Percentiles rank a stretch among this genome's conserved stretches.
Conservation (phyloP, 495 filamentous ascomycete genomes). For the Patellaria atrata region DNA sequence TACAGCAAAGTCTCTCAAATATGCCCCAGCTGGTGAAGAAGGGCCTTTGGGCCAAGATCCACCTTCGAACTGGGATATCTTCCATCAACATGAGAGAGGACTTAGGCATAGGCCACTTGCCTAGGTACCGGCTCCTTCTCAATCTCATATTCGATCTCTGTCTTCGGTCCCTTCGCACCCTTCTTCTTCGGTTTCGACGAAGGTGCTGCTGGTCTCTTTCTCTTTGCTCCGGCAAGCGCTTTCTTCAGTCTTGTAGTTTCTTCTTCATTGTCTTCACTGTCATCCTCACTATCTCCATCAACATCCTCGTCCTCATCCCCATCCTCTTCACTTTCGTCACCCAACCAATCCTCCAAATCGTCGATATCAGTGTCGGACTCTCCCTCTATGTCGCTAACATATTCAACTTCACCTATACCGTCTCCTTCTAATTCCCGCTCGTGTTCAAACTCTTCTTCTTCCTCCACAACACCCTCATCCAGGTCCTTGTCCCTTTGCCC, state of each 20-base stretch:
- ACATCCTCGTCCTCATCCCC: slow-evolving; percentile 19
- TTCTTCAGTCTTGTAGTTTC: slow-evolving; percentile 24
- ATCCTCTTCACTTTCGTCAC: slow-evolving; percentile 41
- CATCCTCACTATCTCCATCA: slow-evolving; percentile 26
- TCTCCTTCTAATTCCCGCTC: slow-evolving; percentile 49
- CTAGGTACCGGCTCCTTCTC: slow-evolving; percentile 25
- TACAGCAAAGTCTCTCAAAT: no score
- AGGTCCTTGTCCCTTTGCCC: slow-evolving; percentile 74
- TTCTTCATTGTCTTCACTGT: slow-evolving; percentile 17
- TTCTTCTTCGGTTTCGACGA: slow-evolving; percentile 30
- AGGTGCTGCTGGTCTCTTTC: slow-evolving; percentile 29
- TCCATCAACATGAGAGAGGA: no score
- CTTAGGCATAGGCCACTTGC: slow-evolving; percentile 6
- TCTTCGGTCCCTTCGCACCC: slow-evolving; percentile 28
- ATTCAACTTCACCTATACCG: slow-evolving; percentile 68
- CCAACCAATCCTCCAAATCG: slow-evolving; percentile 59
- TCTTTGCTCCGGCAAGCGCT: slow-evolving; percentile 28
- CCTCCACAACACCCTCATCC: slow-evolving; percentile 72
- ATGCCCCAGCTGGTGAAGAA: no score
- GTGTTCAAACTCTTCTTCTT: slow-evolving; percentile 55
- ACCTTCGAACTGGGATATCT: no score
- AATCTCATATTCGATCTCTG: slow-evolving; percentile 38
- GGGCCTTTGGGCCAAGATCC: no score
- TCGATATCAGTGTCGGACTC: slow-evolving; percentile 35
- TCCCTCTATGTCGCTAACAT: slow-evolving; percentile 58